Evolutionary conservation across 352 stramenopile species (phyloP).

Genomic region (Phytophthora uliginosa): DNA sequence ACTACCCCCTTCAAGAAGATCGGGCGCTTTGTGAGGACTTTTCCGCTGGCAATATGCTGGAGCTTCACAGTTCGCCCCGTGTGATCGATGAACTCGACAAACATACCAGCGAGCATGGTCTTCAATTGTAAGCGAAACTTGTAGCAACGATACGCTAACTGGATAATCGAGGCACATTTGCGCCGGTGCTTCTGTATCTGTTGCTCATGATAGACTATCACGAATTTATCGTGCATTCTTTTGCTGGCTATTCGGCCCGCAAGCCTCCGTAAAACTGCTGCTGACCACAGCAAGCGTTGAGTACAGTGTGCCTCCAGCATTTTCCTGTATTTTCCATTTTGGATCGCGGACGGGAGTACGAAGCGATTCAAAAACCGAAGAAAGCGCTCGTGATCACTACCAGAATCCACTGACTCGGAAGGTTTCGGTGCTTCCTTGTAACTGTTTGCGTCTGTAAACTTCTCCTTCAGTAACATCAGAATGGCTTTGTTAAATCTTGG

Average conservation of each 20-base stretch:
- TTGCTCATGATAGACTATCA: constrained; percentile 49
- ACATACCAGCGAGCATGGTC: constrained; percentile 57
- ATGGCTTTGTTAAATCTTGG: constrained; percentile 72
- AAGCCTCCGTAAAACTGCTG: constrained; percentile 55
- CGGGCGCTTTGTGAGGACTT: constrained; percentile 43
- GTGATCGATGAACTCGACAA: constrained; percentile 73
- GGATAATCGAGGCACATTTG: constrained; percentile 44
- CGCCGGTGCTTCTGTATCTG: constrained; percentile 38
- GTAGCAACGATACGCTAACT: constrained; percentile 59
- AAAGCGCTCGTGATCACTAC: constrained; percentile 44
- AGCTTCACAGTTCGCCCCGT: constrained; percentile 50
- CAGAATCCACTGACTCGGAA: constrained; percentile 7
- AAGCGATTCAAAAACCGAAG: constrained; percentile 78
- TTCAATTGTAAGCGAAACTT: constrained; percentile 60
- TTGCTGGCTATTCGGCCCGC: constrained; percentile 43
- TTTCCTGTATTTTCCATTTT: constrained; percentile 68
- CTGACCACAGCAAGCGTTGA: constrained; percentile 59
- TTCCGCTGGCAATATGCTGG: constrained; percentile 51
- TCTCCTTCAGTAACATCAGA: constrained; percentile 66
- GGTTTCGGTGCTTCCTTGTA: constrained; percentile 6
- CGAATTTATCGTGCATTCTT: constrained; percentile 58
- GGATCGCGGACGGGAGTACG: constrained; percentile 64
- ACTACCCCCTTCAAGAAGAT: constrained; percentile 66
- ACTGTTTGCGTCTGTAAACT: constrained; percentile 39
- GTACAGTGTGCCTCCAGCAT: constrained; percentile 49